Evolutionary conservation across 2,329 filamentous ascomycete genomes (phyloP).

Genomic region (Clonostachys rhizophaga): DNA sequence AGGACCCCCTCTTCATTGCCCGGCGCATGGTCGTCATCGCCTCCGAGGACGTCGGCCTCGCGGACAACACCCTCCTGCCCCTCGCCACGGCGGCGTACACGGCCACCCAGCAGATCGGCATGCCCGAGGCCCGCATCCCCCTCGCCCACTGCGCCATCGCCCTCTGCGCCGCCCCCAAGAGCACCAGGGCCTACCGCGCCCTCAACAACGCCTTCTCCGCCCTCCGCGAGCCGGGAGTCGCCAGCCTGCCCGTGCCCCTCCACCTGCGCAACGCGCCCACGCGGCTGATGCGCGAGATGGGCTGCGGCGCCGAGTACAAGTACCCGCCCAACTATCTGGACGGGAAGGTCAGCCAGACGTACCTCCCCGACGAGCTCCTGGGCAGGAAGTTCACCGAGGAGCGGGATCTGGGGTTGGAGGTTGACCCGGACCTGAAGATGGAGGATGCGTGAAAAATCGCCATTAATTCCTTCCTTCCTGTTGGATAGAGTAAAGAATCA

Average conservation of each 20-base stretch:
- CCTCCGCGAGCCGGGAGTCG: conserved; percentile 77
- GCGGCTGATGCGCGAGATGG: conserved; percentile 85
- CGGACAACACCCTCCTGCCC: conserved; percentile 77
- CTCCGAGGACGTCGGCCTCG: conserved; percentile 88
- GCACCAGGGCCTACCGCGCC: conserved; percentile 78
- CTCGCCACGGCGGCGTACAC: conserved; percentile 84
- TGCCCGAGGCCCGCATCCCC: conserved; percentile 92
- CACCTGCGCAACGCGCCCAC: conserved; percentile 93
- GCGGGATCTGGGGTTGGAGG: conserved; percentile 68
- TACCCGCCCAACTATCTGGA: conserved; percentile 90
- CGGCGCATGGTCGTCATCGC: conserved; percentile 92
- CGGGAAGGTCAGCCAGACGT: conserved; percentile 80
- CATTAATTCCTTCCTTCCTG: not conserved
- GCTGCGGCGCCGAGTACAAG: conserved; percentile 89
- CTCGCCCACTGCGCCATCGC: conserved; percentile 85
- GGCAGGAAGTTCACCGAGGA: conserved; percentile 76
- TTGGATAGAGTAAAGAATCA: not conserved
- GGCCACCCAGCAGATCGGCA: conserved; percentile 87
- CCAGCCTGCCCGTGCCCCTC: conserved; percentile 74
- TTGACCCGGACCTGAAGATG: conserved; percentile 65
- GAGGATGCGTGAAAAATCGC: conserved; percentile 10
- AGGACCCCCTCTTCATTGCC: conserved; percentile 90
- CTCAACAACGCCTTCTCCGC: conserved; percentile 77
- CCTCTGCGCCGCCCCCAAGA: conserved; percentile 76
- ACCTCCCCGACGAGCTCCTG: conserved; percentile 73